Evolutionary conservation across 2,329 filamentous ascomycete genomes (phyloP).

Genomic region (Ophiostoma quercus): DNA sequence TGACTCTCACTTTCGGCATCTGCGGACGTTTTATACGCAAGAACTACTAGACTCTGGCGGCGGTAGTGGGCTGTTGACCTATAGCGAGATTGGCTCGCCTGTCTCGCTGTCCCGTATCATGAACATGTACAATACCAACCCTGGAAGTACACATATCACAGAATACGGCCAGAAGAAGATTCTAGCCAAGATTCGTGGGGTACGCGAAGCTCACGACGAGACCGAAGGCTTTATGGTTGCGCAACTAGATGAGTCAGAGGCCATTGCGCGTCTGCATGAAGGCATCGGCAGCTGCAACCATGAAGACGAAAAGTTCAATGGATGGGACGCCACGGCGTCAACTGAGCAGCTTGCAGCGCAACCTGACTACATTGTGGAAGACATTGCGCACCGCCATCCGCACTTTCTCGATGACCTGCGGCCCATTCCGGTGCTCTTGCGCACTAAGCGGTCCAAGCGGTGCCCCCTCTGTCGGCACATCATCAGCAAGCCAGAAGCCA

Average conservation of each 20-base stretch:
- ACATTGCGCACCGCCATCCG: constrained; percentile 44
- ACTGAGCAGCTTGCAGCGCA: constrained; percentile 46
- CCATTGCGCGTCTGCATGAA: constrained; percentile 53
- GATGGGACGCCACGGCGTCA: constrained; percentile 59
- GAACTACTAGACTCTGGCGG: constrained; percentile 62
- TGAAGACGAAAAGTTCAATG: constrained; percentile 34
- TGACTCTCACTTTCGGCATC: constrained; percentile 66
- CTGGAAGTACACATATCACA: background rate
- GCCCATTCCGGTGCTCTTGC: constrained; percentile 74
- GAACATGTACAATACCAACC: constrained; percentile 66
- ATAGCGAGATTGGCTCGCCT: constrained; percentile 62
- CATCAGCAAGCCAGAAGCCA: constrained; percentile 87
- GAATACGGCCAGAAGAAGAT: constrained; percentile 51
- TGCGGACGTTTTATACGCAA: constrained; percentile 75
- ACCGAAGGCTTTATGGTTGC: constrained; percentile 67
- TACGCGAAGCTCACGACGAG: constrained; percentile 70
- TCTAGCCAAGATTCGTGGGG: constrained; percentile 62
- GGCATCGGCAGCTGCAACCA: background rate
- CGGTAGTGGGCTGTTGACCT: constrained; percentile 43
- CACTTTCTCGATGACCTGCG: constrained; percentile 70
- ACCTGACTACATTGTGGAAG: constrained; percentile 36
- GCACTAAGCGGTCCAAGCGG: constrained; percentile 89
- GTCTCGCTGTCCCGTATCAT: constrained; percentile 82
- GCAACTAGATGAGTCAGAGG: constrained; percentile 55
- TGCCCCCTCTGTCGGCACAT: constrained; percentile 92